These are phyloP conservation scores for Gossypium lobatum DNA, from an alignment of 441 rosid genomes.

Conservation along the genomic window DNA sequence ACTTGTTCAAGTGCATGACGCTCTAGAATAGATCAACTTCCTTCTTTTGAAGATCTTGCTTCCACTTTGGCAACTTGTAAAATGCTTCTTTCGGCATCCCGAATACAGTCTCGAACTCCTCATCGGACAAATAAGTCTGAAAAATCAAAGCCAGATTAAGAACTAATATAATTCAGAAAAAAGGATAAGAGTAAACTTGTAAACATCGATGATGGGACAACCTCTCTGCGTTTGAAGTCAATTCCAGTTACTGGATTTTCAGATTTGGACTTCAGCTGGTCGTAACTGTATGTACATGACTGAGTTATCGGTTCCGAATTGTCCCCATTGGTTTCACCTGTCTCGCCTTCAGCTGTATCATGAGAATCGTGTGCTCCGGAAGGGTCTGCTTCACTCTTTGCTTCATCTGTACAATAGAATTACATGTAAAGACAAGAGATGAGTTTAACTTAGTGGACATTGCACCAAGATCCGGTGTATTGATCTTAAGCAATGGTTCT, in stretches of 20 bases:
- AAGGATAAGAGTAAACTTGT: not conserved
- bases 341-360: constrained; percentile 42
- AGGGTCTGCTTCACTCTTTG: constrained; percentile 19
- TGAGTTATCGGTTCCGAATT: constrained; percentile 19
- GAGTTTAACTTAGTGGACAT: not conserved
- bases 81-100: constrained; percentile 62
- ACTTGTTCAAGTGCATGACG: constrained; percentile 9
- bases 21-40: constrained; percentile 80
- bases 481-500: not conserved
- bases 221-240: constrained; percentile 69
- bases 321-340: constrained; percentile 36
- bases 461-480: not conserved
- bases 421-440: not conserved
- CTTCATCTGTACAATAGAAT: constrained; percentile 19
- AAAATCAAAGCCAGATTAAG: constrained; percentile 5
- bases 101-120: constrained; percentile 71
- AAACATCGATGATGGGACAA: constrained; percentile 22
- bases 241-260: constrained; percentile 58
- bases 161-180: not conserved
- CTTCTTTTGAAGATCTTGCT: constrained; percentile 90
- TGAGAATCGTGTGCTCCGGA: constrained; percentile 17
- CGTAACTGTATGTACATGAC: constrained; percentile 58
- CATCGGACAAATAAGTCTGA: constrained; percentile 84
- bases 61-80: constrained; percentile 80
- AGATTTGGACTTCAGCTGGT: constrained; percentile 80